A percentile compares a stretch with the other conserved stretches of the same genome.
Evolutionary conservation across 2,329 filamentous ascomycete genomes (phyloP).

Genomic region (Aspergillus novofumigatus): DNA sequence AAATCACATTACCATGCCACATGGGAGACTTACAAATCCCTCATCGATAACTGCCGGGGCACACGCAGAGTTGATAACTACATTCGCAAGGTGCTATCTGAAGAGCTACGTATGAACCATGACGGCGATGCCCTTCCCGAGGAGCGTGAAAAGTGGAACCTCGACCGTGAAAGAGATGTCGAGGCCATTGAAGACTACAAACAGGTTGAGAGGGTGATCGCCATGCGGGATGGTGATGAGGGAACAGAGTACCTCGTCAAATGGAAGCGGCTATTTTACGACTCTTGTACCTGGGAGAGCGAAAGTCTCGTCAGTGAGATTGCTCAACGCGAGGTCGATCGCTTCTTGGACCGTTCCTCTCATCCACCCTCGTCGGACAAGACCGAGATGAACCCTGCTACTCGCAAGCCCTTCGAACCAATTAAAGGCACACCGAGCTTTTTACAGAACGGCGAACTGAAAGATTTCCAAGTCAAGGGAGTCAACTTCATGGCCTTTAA

Average conservation of each 20-base stretch:
- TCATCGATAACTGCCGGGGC: slow-evolving; percentile 69
- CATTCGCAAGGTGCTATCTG: slow-evolving; percentile 74
- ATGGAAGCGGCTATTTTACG: slow-evolving; percentile 92
- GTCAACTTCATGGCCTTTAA: slow-evolving; percentile 95
- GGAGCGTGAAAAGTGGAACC: slow-evolving; percentile 86
- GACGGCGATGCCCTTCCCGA: slow-evolving; percentile 74
- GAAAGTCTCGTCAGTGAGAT: slow-evolving; percentile 69
- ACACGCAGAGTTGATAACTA: slow-evolving; percentile 93
- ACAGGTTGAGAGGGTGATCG: slow-evolving; percentile 89
- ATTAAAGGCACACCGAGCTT: slow-evolving; percentile 83
- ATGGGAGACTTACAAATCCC: slow-evolving; percentile 77
- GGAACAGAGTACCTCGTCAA: slow-evolving; percentile 90
- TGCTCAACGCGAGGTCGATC: slow-evolving; percentile 86
- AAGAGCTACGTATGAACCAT: slow-evolving; percentile 72
- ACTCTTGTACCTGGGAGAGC: slow-evolving; percentile 90
- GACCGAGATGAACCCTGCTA: slow-evolving; percentile 69
- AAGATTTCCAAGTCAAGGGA: slow-evolving; percentile 89
- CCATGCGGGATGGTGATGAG: slow-evolving; percentile 72
- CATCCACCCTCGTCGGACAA: slow-evolving; percentile 77
- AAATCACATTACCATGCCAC: slow-evolving; percentile 94
- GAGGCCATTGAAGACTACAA: slow-evolving; percentile 87
- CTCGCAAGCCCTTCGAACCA: slow-evolving; percentile 65
- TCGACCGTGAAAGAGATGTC: slow-evolving; percentile 88
- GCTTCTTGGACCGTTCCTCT: slow-evolving; percentile 77
- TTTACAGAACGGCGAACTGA: slow-evolving; percentile 76